phyloP scores from a whole-genome alignment of 2,329 filamentous ascomycete species.

The Neopestalotiopsis sp. region DNA sequence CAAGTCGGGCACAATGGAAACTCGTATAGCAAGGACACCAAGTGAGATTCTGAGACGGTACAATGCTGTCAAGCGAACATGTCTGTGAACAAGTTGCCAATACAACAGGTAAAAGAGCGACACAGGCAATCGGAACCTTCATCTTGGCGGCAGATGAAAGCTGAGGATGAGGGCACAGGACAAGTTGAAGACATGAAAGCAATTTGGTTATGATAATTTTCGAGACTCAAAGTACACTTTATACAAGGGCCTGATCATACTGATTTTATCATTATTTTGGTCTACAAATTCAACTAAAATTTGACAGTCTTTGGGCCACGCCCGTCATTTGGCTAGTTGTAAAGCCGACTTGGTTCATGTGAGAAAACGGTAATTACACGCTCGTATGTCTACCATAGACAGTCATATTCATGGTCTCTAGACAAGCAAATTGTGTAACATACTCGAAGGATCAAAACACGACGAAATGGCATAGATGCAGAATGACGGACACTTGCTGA shows the following conservation, averaged over 20 bases:
- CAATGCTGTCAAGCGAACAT: constrained; percentile 22
- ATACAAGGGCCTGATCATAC: background rate
- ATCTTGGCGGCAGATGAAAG: background rate
- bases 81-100: constrained; percentile 9
- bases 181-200: background rate
- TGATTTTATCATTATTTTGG: background rate
- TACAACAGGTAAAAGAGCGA: constrained; percentile 4
- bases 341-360: background rate
- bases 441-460: background rate
- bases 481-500: background rate
- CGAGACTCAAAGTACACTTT: background rate
- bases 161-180: background rate
- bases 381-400: background rate
- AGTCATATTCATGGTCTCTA: background rate
- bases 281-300: background rate
- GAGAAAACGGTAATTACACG: background rate
- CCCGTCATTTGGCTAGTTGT: background rate
- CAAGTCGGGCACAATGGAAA: constrained; percentile 30
- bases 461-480: background rate
- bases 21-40: constrained; percentile 29
- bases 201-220: background rate
- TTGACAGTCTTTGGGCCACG: background rate
- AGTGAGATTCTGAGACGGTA: constrained; percentile 22
- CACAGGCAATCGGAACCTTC: background rate
- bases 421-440: background rate